Evolutionary conservation across 768 basidiomycete species (phyloP).

Genomic region (Candolleomyces efflorescens): DNA sequence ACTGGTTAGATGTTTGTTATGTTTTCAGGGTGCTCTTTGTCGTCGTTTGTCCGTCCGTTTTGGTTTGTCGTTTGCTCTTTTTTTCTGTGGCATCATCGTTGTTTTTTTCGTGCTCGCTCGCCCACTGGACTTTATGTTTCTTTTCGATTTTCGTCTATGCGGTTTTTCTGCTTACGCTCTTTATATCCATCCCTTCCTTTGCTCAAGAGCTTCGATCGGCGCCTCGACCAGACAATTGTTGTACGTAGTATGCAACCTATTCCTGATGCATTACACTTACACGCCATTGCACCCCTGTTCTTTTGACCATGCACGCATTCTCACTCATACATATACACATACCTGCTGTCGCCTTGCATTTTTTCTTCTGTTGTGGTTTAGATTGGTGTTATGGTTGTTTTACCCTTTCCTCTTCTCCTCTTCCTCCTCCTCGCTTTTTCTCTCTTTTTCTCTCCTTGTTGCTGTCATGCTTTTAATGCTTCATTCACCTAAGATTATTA

Average conservation of each 20-base stretch:
- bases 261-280: too few species aligned
- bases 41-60: neutral
- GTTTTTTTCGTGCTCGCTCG: constrained; percentile 1
- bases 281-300: too few species aligned
- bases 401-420: neutral
- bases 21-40: neutral
- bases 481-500: neutral
- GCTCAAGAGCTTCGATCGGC: too few species aligned
- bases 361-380: too few species aligned
- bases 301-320: too few species aligned
- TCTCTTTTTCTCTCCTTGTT: neutral
- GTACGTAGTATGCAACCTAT: too few species aligned
- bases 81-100: constrained; percentile 9
- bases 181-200: neutral
- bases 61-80: constrained; percentile 6
- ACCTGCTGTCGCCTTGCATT: too few species aligned
- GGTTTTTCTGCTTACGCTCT: neutral
- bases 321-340: too few species aligned
- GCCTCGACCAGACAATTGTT: too few species aligned
- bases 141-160: neutral
- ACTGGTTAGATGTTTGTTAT: constrained; percentile 44
- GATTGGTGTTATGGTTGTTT: too few species aligned
- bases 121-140: constrained; percentile 1
- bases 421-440: neutral
- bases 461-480: neutral